Evolutionary conservation across 306 rosid genomes (phyloP).

Genomic region (Dalbergia cochinchinensis): DNA sequence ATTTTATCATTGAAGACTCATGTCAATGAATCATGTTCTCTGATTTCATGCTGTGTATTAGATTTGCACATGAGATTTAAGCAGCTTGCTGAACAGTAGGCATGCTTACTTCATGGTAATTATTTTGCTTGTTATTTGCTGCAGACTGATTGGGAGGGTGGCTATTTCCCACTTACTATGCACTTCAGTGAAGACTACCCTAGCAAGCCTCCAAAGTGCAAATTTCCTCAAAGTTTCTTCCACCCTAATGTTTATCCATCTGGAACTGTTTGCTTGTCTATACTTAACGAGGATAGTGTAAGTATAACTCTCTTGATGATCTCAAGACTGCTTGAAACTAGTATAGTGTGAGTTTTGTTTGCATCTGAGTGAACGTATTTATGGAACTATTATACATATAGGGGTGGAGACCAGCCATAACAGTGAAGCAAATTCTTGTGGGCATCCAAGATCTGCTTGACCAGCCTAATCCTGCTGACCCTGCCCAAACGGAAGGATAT

Average conservation of each 20-base stretch:
- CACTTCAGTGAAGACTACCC: constrained; percentile 99
- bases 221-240: constrained; percentile 92
- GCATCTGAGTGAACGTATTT: not conserved
- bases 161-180: constrained; percentile 86
- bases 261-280: constrained; percentile 96
- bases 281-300: constrained; percentile 96
- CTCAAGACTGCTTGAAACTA: not conserved
- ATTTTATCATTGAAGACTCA: not conserved
- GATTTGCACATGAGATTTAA: no score
- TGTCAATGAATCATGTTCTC: not conserved
- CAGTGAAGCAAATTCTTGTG: constrained; percentile 95
- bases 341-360: not conserved
- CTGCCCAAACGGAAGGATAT: constrained; percentile 99
- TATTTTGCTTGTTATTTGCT: constrained; percentile 36
- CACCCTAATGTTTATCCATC: constrained; percentile 99
- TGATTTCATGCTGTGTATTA: not conserved
- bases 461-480: constrained; percentile 96
- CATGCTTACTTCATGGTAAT: constrained; percentile 7
- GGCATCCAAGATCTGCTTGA: constrained; percentile 96
- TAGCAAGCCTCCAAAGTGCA: constrained; percentile 97
- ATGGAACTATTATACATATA: constrained; percentile 37
- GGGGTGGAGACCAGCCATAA: constrained; percentile 99
- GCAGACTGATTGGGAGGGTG: constrained; percentile 99
- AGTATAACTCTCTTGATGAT: constrained; percentile 50
- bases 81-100: not conserved